A percentile compares a stretch with the other conserved stretches of the same genome.
Conservation (phyloP, 2,329 filamentous ascomycete species). For the Diaporthe vexans region DNA sequence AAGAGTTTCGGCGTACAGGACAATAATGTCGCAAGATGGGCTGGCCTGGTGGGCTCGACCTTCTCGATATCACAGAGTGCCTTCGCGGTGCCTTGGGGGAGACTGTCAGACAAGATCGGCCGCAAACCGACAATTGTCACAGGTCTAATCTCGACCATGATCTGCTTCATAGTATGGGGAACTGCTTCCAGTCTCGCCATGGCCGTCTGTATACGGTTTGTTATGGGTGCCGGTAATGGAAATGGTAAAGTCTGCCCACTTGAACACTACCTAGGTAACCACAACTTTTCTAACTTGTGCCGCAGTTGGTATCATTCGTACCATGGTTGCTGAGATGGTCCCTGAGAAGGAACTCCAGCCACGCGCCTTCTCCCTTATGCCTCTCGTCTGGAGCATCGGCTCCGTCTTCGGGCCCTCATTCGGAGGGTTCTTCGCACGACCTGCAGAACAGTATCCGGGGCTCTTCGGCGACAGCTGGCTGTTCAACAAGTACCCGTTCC, state of each 20-base stretch:
- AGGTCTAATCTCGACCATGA: slow-evolving; percentile 84
- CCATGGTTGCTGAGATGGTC: slow-evolving; percentile 93
- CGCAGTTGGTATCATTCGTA: slow-evolving; percentile 89
- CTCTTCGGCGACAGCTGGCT: slow-evolving; percentile 78
- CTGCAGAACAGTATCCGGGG: slow-evolving; percentile 79
- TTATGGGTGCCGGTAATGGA: slow-evolving; percentile 89
- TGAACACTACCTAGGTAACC: slow-evolving; percentile 19
- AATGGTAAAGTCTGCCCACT: slow-evolving; percentile 68
- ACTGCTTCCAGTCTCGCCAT: slow-evolving; percentile 83
- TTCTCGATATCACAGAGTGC: slow-evolving; percentile 81
- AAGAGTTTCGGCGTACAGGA: slow-evolving; percentile 80
- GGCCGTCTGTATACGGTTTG: slow-evolving; percentile 81
- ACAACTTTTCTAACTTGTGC: slow-evolving; percentile 39
- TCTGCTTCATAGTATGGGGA: slow-evolving; percentile 85
- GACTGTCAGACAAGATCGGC: slow-evolving; percentile 82
- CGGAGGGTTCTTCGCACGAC: slow-evolving; percentile 88
- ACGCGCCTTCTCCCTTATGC: slow-evolving; percentile 92
- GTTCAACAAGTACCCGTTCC: slow-evolving; percentile 84
- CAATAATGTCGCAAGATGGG: slow-evolving; percentile 83
- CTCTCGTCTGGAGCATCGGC: slow-evolving; percentile 88
- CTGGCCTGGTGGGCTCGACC: slow-evolving; percentile 79
- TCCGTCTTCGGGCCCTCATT: slow-evolving; percentile 90
- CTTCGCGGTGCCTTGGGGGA: slow-evolving; percentile 82
- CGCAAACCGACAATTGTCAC: slow-evolving; percentile 85
- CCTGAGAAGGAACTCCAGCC: slow-evolving; percentile 89